These are phyloP conservation scores for Phytophthora crassamura DNA, from an alignment of 352 stramenopile species.

Conservation along the genomic window DNA sequence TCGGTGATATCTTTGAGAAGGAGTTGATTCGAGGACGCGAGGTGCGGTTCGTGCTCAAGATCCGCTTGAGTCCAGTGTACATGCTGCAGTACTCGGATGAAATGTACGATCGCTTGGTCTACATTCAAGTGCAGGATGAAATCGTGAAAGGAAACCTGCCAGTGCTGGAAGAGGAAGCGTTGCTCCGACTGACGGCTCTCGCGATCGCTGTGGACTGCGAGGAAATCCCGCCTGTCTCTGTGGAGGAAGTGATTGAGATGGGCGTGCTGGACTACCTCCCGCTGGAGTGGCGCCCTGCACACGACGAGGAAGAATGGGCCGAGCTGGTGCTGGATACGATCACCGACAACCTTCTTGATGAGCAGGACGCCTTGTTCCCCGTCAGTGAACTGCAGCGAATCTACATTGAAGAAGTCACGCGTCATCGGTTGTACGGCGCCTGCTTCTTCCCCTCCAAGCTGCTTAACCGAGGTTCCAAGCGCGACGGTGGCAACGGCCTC, in stretches of 20 bases:
- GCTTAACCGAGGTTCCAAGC: slow-evolving; percentile 45
- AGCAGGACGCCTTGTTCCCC: slow-evolving; percentile 46
- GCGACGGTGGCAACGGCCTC: slow-evolving; percentile 32
- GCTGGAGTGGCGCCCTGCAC: slow-evolving; percentile 67
- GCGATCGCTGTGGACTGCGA: slow-evolving; percentile 85
- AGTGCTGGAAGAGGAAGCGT: slow-evolving; percentile 77
- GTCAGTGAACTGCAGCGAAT: slow-evolving; percentile 75
- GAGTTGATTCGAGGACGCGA: slow-evolving; percentile 88
- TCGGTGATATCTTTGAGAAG: slow-evolving; percentile 93
- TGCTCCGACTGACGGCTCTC: slow-evolving; percentile 79
- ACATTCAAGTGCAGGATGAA: slow-evolving; percentile 93
- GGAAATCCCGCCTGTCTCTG: slow-evolving; percentile 56
- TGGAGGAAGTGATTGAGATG: slow-evolving; percentile 73
- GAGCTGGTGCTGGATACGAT: slow-evolving; percentile 72
- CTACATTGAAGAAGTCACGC: slow-evolving; percentile 85
- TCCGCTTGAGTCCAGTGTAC: slow-evolving; percentile 88
- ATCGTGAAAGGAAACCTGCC: slow-evolving; percentile 90
- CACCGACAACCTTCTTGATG: slow-evolving; percentile 55
- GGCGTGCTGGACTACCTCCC: slow-evolving; percentile 90
- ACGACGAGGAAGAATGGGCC: slow-evolving; percentile 86
- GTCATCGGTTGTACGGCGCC: slow-evolving; percentile 86
- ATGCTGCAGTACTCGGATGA: slow-evolving; percentile 85
- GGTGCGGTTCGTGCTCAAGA: slow-evolving; percentile 94
- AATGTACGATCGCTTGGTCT: slow-evolving; percentile 85
- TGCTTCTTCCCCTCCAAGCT: slow-evolving; percentile 90